phyloP scores from a whole-genome alignment of 805 yeast species.

The Hanseniaspora nectarophila region DNA sequence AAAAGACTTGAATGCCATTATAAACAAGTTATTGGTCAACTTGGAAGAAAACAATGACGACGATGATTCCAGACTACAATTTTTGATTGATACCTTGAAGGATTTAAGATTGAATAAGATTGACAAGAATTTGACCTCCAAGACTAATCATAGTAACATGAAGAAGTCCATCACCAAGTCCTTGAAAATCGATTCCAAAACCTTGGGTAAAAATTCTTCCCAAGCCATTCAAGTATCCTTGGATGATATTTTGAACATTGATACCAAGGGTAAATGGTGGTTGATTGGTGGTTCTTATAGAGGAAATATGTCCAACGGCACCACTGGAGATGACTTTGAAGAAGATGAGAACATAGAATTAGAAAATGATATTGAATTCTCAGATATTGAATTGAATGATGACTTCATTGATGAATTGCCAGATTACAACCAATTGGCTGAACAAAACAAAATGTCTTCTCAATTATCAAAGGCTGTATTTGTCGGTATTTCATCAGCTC shows the following conservation, averaged over 20 bases:
- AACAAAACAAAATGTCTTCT: slow-evolving; percentile 83
- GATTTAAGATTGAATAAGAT: slow-evolving; percentile 78
- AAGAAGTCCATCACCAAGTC: slow-evolving; percentile 43
- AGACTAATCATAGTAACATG: slow-evolving; percentile 26
- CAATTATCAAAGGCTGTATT: slow-evolving; percentile 90
- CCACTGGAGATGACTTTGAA: slow-evolving; percentile 20
- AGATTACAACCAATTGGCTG: slow-evolving; percentile 81
- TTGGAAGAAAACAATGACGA: slow-evolving; percentile 30
- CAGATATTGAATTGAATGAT: slow-evolving; percentile 37
- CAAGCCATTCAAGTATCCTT: slow-evolving; percentile 80
- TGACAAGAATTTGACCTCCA: slow-evolving; percentile 31
- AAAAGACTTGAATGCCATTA: slow-evolving; percentile 65
- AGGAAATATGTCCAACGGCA: slow-evolving; percentile 34
- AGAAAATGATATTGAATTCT: slow-evolving; percentile 19
- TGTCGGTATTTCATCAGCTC: slow-evolving; percentile 88
- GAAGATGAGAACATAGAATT: slow-evolving; percentile 14
- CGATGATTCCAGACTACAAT: slow-evolving; percentile 62
- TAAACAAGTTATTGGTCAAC: slow-evolving; percentile 25
- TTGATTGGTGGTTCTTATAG: slow-evolving; percentile 96
- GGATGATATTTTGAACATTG: slow-evolving; percentile 66
- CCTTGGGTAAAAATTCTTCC: slow-evolving; percentile 14
- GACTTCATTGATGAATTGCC: slow-evolving; percentile 60
- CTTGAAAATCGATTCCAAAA: slow-evolving; percentile 31
- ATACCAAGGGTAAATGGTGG: slow-evolving; percentile 96
- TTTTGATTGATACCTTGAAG: slow-evolving; percentile 72